Conservation (phyloP, 768 basidiomycete species). For the Glaciozyma antarctica region DNA sequence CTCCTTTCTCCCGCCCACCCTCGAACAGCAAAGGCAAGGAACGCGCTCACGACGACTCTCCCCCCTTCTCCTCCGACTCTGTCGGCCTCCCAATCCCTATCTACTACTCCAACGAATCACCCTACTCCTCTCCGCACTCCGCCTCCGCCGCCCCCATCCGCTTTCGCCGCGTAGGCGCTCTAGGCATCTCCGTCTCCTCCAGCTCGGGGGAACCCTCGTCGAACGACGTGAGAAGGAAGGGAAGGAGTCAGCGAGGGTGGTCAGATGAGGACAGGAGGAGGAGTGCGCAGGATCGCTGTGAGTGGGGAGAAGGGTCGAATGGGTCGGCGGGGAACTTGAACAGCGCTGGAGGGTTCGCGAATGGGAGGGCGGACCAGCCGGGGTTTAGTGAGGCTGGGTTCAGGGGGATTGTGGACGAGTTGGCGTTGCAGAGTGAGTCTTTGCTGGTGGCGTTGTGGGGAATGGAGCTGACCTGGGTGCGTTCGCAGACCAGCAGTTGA, state of each 20-base stretch:
- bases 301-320: too few species aligned
- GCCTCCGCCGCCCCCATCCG: background rate
- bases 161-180: slow-evolving; percentile 22
- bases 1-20: too few species aligned
- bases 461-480: background rate
- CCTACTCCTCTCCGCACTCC: background rate
- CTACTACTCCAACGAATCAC: background rate
- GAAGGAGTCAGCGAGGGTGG: background rate
- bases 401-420: slow-evolving; percentile 22
- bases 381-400: slow-evolving; percentile 14
- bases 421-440: slow-evolving; percentile 19
- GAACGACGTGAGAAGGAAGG: background rate
- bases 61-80: too few species aligned
- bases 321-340: too few species aligned
- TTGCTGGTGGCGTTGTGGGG: background rate
- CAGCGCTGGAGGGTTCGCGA: background rate
- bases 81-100: background rate
- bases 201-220: slow-evolving; percentile 15
- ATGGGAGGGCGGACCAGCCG: background rate
- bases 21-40: too few species aligned
- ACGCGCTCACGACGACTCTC: too few species aligned
- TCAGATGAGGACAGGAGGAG: background rate
- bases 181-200: slow-evolving; percentile 28
- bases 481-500: slow-evolving; percentile 15
- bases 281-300: background rate